These are phyloP conservation scores for Blastocystis sp. DNA, from an alignment of 352 stramenopile genomes.

Conservation along the genomic window DNA sequence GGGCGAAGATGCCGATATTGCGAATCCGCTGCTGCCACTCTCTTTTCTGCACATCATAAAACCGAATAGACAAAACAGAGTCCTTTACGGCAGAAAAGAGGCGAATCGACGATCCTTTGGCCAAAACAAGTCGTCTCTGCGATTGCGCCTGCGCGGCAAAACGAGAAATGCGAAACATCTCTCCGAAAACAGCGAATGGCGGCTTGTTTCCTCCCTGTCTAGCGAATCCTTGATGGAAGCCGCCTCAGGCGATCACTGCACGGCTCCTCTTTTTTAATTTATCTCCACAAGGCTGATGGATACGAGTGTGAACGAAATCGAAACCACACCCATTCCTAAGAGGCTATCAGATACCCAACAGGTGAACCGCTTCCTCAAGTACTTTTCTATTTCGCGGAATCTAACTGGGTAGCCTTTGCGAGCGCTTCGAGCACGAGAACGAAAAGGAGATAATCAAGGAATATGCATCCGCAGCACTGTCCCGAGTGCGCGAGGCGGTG, in stretches of 20 bases:
- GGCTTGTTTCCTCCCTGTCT: not conserved
- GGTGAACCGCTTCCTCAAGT: constrained; percentile 45
- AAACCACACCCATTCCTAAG: constrained; percentile 65
- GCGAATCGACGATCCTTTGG: not conserved
- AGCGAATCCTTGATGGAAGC: not conserved
- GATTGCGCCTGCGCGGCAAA: not conserved
- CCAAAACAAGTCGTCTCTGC: not conserved
- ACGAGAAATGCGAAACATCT: not conserved
- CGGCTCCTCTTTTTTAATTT: not conserved
- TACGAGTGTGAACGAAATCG: constrained; percentile 10
- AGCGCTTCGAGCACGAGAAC: constrained; percentile 57
- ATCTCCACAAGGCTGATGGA: not conserved
- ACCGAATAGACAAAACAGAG: not conserved
- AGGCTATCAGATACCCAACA: constrained; percentile 62
- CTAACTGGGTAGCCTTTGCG: constrained; percentile 41
- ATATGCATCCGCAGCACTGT: constrained; percentile 53
- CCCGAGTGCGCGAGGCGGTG: constrained; percentile 14
- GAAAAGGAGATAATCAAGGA: constrained; percentile 44
- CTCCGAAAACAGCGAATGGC: no score
- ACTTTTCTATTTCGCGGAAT: not conserved
- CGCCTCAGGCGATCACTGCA: not conserved
- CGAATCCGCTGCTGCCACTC: constrained; percentile 76
- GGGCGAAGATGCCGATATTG: constrained; percentile 97
- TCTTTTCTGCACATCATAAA: constrained; percentile 16
- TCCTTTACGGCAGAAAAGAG: not conserved